These are phyloP conservation scores for Amanita molliuscula DNA, from an alignment of 768 basidiomycete genomes.

Conservation along the genomic window DNA sequence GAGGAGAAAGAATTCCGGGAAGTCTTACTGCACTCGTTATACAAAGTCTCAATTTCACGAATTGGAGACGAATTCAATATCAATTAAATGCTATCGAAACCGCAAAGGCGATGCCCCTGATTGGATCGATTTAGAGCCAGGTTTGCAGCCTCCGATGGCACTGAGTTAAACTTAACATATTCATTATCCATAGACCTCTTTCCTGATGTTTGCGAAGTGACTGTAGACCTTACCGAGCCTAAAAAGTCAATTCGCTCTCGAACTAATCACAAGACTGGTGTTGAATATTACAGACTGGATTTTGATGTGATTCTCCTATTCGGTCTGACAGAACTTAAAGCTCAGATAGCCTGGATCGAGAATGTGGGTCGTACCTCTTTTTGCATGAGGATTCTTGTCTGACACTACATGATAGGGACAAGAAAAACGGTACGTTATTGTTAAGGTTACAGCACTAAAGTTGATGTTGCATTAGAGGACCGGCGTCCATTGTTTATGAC, in stretches of 20 bases:
- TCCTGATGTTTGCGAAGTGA: constrained; percentile 12
- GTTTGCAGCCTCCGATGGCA: background rate
- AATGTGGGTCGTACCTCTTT: constrained; percentile 14
- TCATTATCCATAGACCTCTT: constrained; percentile 8
- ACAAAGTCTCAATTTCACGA: constrained; percentile 7
- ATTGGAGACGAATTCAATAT: constrained; percentile 4
- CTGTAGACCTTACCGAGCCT: constrained; percentile 12
- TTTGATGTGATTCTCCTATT: constrained; percentile 32
- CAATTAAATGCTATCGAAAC: constrained; percentile 14
- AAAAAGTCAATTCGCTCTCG: constrained; percentile 1
- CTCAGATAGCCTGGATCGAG: constrained; percentile 34
- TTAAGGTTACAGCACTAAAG: background rate
- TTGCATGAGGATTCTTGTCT: background rate
- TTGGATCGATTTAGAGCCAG: constrained; percentile 15
- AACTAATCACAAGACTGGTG: background rate
- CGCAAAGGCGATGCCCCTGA: constrained; percentile 8
- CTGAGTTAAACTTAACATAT: background rate
- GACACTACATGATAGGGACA: constrained; percentile 8
- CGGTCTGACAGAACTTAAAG: constrained; percentile 36
- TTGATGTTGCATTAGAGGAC: background rate
- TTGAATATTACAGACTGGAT: constrained; percentile 14
- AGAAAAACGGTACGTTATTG: constrained; percentile 11
- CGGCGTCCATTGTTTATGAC: constrained; percentile 4
- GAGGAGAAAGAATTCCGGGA: constrained; percentile 14
- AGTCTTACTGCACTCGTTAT: constrained; percentile 5